Base-by-base conservation (phyloP, 73 alveolate species). In the Tetrahymena borealis region DNA sequence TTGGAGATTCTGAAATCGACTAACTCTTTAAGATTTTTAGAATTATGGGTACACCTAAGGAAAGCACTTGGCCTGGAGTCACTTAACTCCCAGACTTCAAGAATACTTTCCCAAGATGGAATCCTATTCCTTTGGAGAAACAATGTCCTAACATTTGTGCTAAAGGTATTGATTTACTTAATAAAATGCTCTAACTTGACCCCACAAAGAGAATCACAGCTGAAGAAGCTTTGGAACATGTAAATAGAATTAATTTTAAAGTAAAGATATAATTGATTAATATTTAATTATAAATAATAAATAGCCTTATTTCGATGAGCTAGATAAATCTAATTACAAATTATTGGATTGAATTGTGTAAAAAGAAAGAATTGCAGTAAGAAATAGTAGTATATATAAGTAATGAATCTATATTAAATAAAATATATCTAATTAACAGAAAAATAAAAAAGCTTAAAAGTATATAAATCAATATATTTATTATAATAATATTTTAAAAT, bases 1-100 rank as follows among this genome's bases (percentile, higher is more conserved):
- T 98, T n/a, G 99, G 99, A 3, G 97, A 97, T n/a, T 96, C 98
- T 12, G 99, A 97, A 78, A 98, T 98, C 77, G 99, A 96, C 91
- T 96, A 97, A 94, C 94, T 98, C 91, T 98, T 97, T 95, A 98
- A 98, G 94, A 97, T 97, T 38, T 98, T 97, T 94, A 95, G 95
- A 91, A 97, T 96, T 39, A 94, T 93, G 91, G 99, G 99, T n/a
- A 98, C 99, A 36, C 99, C 99, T 20, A 97, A 94, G 90, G 99
- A 97, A 78, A 93, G 91, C n/a, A 95, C 95, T 32, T 98, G 99
- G 99, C 98, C 99, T 10, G 97, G 96, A 12, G 98, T 96, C 33
- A 78, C 97, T 15, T 90, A 97, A 91, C 96, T 98, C 38, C 99
- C 98, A 78, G 97, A 97, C 91, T 98, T 94, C 95, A 97, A 98